phyloP scores from a whole-genome alignment of 768 basidiomycete species.

The Suillus plorans region DNA sequence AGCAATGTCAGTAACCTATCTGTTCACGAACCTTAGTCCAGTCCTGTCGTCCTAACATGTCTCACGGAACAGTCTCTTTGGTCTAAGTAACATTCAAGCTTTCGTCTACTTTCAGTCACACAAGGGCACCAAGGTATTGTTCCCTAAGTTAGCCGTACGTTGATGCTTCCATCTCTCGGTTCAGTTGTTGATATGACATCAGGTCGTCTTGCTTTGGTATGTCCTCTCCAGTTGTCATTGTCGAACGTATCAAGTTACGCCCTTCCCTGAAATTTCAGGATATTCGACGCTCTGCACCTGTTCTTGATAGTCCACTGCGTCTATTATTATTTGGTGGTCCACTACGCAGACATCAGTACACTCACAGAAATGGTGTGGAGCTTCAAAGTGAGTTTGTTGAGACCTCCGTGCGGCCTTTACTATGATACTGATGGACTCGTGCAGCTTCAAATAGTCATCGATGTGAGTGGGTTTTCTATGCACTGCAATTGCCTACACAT shows the following conservation, averaged over 20 bases:
- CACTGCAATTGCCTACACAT: not conserved
- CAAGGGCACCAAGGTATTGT: not conserved
- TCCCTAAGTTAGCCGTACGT: not conserved
- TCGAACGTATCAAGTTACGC: not conserved
- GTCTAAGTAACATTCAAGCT: constrained; percentile 1
- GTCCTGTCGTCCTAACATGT: not conserved
- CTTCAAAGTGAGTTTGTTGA: not conserved
- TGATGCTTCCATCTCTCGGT: not conserved
- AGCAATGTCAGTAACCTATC: not conserved
- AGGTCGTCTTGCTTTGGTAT: not conserved
- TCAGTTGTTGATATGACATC: not conserved
- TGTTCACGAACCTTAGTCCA: too few relatives aligned
- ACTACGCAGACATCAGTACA: not conserved
- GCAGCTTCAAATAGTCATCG: not conserved
- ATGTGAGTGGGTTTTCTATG: not conserved
- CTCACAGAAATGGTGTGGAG: not conserved
- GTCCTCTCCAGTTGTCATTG: not conserved
- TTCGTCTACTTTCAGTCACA: constrained; percentile 1
- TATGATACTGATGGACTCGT: not conserved
- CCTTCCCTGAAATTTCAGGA: not conserved
- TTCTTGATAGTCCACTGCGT: not conserved
- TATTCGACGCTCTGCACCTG: not conserved
- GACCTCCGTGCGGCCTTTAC: too few relatives aligned
- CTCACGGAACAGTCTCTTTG: constrained; percentile 1
- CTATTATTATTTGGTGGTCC: not conserved